phyloP scores from a whole-genome alignment of 352 stramenopile species.

The Ophiocytium majus region DNA sequence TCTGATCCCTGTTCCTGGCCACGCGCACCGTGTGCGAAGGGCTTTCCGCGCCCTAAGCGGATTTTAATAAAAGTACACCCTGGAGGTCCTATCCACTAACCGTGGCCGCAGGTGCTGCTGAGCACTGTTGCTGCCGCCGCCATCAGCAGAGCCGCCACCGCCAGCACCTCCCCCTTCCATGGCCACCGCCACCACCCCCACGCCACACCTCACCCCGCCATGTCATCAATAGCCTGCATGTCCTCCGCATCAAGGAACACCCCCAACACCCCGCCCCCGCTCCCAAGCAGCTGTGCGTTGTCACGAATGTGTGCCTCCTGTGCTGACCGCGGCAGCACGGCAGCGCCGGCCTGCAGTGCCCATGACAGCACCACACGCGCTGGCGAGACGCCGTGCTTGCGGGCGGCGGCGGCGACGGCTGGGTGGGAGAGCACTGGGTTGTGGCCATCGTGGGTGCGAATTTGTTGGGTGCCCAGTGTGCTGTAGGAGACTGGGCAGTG shows the following conservation, averaged over 20 bases:
- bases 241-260: constrained; percentile 18
- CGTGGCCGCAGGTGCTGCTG: too few relatives aligned
- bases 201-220: not conserved
- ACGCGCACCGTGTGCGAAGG: too few relatives aligned
- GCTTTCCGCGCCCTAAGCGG: too few relatives aligned
- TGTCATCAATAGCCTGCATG: not conserved
- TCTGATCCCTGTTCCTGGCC: too few relatives aligned
- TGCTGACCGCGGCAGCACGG: constrained; percentile 34
- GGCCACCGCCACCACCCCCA: too few relatives aligned
- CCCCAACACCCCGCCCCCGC: not conserved
- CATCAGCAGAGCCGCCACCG: too few relatives aligned
- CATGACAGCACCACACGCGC: constrained; percentile 41
- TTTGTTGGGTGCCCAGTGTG: constrained; percentile 35
- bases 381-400: constrained; percentile 24
- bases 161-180: too few relatives aligned
- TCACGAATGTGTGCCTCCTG: constrained; percentile 23
- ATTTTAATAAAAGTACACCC: too few relatives aligned
- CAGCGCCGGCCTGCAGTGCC: constrained; percentile 31
- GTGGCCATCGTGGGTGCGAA: not conserved
- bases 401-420: constrained; percentile 14
- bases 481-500: constrained; percentile 44
- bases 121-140: too few relatives aligned
- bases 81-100: too few relatives aligned
- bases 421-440: constrained; percentile 27
- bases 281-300: constrained; percentile 25